These are phyloP conservation scores for Wickerhamomyces chaumierensis DNA, from an alignment of 805 yeast genomes.

Conservation along the genomic window DNA sequence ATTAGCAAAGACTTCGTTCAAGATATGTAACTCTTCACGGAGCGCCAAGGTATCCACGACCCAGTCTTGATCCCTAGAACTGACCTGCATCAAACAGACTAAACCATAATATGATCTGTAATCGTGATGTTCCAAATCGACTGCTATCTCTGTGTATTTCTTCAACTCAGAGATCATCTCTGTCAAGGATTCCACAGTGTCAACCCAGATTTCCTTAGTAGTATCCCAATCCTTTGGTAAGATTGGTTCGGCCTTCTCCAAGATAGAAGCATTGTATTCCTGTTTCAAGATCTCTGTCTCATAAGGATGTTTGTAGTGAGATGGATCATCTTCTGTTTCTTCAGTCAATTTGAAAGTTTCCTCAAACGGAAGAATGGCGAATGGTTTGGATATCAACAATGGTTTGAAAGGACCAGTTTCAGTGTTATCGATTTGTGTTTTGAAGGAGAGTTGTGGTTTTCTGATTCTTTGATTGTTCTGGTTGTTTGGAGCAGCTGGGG, in stretches of 20 bases:
- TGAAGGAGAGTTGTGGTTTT: conserved; percentile 66
- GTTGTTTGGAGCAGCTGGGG: conserved; percentile 9
- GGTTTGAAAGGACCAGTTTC: conserved; percentile 73
- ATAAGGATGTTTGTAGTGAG: conserved; percentile 75
- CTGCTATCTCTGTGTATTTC: conserved; percentile 57
- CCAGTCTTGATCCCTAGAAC: conserved; percentile 74
- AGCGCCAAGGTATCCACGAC: conserved; percentile 75
- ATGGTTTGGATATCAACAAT: conserved; percentile 57
- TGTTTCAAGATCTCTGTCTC: conserved; percentile 57
- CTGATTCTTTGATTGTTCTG: conserved; percentile 22
- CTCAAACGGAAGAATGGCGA: conserved; percentile 46
- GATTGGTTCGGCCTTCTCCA: conserved; percentile 34
- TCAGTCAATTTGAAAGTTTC: conserved; percentile 31
- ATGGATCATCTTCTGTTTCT: conserved; percentile 31
- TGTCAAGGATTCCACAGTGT: conserved; percentile 37
- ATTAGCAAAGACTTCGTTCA: conserved; percentile 72
- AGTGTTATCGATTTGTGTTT: conserved; percentile 50
- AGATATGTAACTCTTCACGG: conserved; percentile 52
- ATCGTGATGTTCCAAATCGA: conserved; percentile 95
- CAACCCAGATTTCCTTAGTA: conserved; percentile 64
- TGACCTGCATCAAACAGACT: conserved; percentile 87
- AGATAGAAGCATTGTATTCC: conserved; percentile 53
- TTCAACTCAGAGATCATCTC: conserved; percentile 44
- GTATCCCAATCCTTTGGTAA: conserved; percentile 52
- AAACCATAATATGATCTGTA: conserved; percentile 82